phyloP scores from a whole-genome alignment of 345 rosid genomes.

The Camelina laxa region DNA sequence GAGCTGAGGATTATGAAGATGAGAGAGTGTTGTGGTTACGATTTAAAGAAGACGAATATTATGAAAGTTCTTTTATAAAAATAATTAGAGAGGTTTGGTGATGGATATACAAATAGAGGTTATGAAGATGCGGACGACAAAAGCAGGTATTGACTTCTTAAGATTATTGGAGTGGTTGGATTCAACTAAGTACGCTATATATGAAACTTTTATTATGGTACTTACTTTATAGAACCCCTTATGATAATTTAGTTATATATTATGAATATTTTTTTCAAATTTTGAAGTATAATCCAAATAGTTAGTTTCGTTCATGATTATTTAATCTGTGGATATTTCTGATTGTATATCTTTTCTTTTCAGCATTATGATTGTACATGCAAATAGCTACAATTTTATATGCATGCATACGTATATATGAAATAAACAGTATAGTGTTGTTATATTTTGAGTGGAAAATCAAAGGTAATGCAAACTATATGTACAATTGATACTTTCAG shows the following conservation, averaged over 20 bases:
- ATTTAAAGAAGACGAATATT: conserved; percentile 32
- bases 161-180: conserved; percentile 38
- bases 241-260: not conserved
- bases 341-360: not conserved
- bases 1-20: conserved; percentile 22
- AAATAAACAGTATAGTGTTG: too few species aligned
- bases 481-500: too few species aligned
- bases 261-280: not conserved
- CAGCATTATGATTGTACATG: not conserved
- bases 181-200: conserved; percentile 23
- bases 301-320: not conserved
- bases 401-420: not conserved
- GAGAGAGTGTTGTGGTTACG: conserved; percentile 13
- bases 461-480: too few species aligned
- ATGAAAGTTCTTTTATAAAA: not conserved
- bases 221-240: conserved; percentile 3
- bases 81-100: not conserved
- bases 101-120: too few species aligned
- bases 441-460: not conserved
- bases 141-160: conserved; percentile 25
- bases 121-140: conserved; percentile 31
- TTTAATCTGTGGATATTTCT: not conserved
- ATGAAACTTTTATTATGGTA: not conserved
- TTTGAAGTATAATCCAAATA: not conserved
- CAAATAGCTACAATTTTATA: not conserved